phyloP scores from a whole-genome alignment of 768 basidiomycete species.

The Nevesoporus exiguus region DNA sequence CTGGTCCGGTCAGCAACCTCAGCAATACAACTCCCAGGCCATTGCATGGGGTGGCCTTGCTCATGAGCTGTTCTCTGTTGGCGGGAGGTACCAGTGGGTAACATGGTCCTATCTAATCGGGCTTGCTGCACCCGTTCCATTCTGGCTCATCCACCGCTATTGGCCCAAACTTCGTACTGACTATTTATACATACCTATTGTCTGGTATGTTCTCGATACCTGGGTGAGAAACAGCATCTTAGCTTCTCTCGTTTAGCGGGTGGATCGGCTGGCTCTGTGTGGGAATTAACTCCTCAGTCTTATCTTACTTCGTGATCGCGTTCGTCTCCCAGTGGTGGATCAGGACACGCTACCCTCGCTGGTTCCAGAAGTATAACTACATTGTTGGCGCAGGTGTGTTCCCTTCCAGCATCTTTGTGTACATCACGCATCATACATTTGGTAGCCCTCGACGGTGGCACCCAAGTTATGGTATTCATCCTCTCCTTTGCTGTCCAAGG shows the following conservation, averaged over 20 bases:
- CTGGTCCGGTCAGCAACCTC: slow-evolving; percentile 32
- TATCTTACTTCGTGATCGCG: slow-evolving; percentile 21
- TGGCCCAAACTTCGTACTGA: slow-evolving; percentile 33
- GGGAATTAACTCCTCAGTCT: slow-evolving; percentile 29
- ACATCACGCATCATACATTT: neutral
- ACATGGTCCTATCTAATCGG: slow-evolving; percentile 35
- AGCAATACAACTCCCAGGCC: slow-evolving; percentile 32
- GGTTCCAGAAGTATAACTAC: neutral
- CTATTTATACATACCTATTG: slow-evolving; percentile 30
- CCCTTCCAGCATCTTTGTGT: neutral
- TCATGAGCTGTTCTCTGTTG: slow-evolving; percentile 32
- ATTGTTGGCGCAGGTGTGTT: neutral
- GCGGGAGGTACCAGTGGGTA: slow-evolving; percentile 38
- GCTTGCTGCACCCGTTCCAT: slow-evolving; percentile 36
- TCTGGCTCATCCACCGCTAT: slow-evolving; percentile 39
- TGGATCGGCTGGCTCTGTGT: slow-evolving; percentile 15
- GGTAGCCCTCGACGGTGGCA: neutral
- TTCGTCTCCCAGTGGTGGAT: slow-evolving; percentile 39
- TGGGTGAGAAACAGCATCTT: neutral
- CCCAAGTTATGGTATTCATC: neutral
- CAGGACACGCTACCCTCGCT: slow-evolving; percentile 31
- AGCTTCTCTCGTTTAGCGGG: slow-evolving; percentile 10
- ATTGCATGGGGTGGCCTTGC: slow-evolving; percentile 40
- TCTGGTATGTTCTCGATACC: slow-evolving; percentile 19
- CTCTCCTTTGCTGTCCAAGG: neutral